phyloP scores from a whole-genome alignment of 2,329 filamentous ascomycete genomes.

The Elsinoe necatrix region DNA sequence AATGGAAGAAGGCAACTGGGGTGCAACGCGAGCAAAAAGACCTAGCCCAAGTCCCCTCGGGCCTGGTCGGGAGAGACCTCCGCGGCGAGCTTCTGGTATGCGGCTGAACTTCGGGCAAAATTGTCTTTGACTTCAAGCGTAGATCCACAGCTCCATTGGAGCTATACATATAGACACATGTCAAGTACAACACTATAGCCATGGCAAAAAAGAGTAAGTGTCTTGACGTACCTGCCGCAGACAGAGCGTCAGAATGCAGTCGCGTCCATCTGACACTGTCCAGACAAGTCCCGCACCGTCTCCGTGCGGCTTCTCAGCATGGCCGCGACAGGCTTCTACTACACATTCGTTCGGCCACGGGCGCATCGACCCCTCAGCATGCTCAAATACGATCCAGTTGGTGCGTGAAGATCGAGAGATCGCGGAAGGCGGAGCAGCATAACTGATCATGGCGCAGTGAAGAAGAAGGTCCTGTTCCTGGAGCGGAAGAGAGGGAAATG shows the following conservation, averaged over 20 bases:
- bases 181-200: not conserved
- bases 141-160: not conserved
- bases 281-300: conserved; percentile 86
- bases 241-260: too few species aligned
- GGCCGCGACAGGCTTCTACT: conserved; percentile 98
- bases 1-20: not conserved
- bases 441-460: conserved; percentile 49
- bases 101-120: not conserved
- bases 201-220: conserved; percentile 29
- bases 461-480: conserved; percentile 90
- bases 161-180: too few species aligned
- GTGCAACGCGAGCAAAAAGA: not conserved
- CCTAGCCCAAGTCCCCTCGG: not conserved
- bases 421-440: not conserved
- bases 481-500: conserved; percentile 69
- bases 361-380: conserved; percentile 80
- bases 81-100: not conserved
- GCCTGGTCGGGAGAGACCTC: not conserved
- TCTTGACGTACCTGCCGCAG: too few species aligned
- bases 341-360: conserved; percentile 77
- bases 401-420: conserved; percentile 46
- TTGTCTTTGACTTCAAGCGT: conserved; percentile 1
- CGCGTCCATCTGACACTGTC: too few species aligned
- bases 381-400: conserved; percentile 97
- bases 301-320: conserved; percentile 92